Evolutionary conservation across 306 rosid species (phyloP), one percentile per base, ranked within the genome.

Genomic region (Prinsepia uniflora): DNA sequence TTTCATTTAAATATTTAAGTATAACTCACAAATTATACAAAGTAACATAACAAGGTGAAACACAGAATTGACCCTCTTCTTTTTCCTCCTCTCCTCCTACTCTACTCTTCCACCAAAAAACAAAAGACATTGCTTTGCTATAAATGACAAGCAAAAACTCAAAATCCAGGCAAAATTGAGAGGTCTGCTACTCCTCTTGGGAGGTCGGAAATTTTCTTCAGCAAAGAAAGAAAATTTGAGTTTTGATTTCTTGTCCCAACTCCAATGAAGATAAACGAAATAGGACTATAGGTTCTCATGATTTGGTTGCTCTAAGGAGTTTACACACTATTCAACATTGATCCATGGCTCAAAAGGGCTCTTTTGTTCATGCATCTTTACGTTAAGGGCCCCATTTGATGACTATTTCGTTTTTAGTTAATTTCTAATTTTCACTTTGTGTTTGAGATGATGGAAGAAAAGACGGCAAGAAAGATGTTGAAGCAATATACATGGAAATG

Each of bases 181-280:
- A 93, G 88, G 72, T 90, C 98, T 45, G 90, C 98, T 72, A 90
- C 82, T 63, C 97, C 98, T 74, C 68, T 85, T 36, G 98, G 93
- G 39, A 93, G 98, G 54, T 93, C 93, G 34, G 98, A 84, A 76
- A 93, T 86, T 73, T 76, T 86, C 78, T 87, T 93, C 13, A 90
- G 89, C 86, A 93, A 71, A 67, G 88, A 67, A 67, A 48, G 30
- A 18, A 81, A 58, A 73, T n/a, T 39, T 76, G 68, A 58, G 10
- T n/a, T 50, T 14, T 2, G 3, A 30, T 48, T 67, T 24, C 56
- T 39, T 46, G 43, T 62, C 22, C 18, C 22, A 14, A 64, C 19
- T 65, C 55, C 13, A 12, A 45, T 12, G 11, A 46, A 3, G 24
- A 52, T 17, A 52, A 7, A 7, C 7, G 19, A 13, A 65, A 10